These are phyloP conservation scores for Fusarium lyarnte DNA, from an alignment of 2,329 filamentous ascomycete species.

Conservation along the genomic window DNA sequence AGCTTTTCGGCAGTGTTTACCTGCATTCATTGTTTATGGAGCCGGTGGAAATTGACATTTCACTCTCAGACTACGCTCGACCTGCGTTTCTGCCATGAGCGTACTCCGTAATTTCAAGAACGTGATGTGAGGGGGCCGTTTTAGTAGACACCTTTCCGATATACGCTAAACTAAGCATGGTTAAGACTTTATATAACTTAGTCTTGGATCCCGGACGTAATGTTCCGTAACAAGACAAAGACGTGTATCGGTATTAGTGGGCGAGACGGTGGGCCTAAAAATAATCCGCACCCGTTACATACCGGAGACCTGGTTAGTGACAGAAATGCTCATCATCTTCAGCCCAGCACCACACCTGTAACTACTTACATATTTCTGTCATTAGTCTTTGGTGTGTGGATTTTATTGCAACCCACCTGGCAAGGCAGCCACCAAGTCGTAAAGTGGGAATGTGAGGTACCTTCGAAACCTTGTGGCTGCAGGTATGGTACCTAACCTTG, in stretches of 20 bases:
- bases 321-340: too few species aligned
- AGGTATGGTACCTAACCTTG: neutral
- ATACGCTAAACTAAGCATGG: neutral
- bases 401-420: neutral
- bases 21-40: neutral
- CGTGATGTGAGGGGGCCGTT: neutral
- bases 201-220: neutral
- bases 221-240: neutral
- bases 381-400: neutral
- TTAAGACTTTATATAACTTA: neutral
- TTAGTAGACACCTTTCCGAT: neutral
- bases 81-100: neutral
- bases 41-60: neutral
- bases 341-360: too few species aligned
- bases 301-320: too few species aligned
- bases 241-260: neutral
- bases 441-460: too few species aligned
- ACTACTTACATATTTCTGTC: too few species aligned
- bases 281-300: neutral
- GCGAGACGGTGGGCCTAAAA: neutral
- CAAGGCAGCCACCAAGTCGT: neutral
- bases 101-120: neutral
- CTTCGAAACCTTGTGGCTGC: neutral
- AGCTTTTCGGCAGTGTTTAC: neutral
- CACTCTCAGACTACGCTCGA: neutral